These are phyloP conservation scores for Lentinula novae-zelandiae DNA, from an alignment of 1,284 basidiomycete genomes.

Conservation along the genomic window DNA sequence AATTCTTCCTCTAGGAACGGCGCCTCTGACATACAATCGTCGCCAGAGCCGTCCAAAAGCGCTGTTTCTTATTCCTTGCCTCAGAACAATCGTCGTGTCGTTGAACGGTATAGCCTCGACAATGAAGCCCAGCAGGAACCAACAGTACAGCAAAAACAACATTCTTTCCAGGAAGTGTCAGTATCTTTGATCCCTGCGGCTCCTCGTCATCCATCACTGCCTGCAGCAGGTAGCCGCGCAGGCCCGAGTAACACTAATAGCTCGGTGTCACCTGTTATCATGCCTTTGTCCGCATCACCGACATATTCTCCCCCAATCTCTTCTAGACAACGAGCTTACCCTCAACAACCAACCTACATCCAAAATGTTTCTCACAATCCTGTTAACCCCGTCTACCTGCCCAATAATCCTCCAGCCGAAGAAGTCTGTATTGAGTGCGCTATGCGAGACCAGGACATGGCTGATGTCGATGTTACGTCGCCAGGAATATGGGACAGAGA, in stretches of 20 bases:
- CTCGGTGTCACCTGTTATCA: slow-evolving; percentile 15
- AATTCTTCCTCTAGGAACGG: slow-evolving; percentile 20
- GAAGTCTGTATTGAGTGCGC: slow-evolving; percentile 97
- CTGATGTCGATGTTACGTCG: slow-evolving; percentile 86
- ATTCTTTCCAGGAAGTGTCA: slow-evolving; percentile 15
- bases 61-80: slow-evolving; percentile 39
- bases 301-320: slow-evolving; percentile 60
- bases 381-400: slow-evolving; percentile 56
- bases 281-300: slow-evolving; percentile 53
- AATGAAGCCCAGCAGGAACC: slow-evolving; percentile 34
- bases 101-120: slow-evolving; percentile 48
- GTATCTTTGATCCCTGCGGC: slow-evolving; percentile 30
- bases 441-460: slow-evolving; percentile 99
- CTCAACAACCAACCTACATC: slow-evolving; percentile 74
- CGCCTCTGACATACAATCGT: slow-evolving; percentile 26
- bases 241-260: slow-evolving; percentile 25
- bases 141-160: slow-evolving; percentile 16
- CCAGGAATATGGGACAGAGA: slow-evolving; percentile 90
- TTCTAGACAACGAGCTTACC: slow-evolving; percentile 59
- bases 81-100: slow-evolving; percentile 35
- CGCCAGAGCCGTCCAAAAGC: slow-evolving; percentile 23
- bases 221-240: slow-evolving; percentile 34
- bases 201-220: slow-evolving; percentile 43
- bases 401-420: slow-evolving; percentile 45
- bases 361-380: slow-evolving; percentile 50